Conservation (phyloP, 495 filamentous ascomycete genomes). For the Pseudoneurospora amorphoporcata region DNA sequence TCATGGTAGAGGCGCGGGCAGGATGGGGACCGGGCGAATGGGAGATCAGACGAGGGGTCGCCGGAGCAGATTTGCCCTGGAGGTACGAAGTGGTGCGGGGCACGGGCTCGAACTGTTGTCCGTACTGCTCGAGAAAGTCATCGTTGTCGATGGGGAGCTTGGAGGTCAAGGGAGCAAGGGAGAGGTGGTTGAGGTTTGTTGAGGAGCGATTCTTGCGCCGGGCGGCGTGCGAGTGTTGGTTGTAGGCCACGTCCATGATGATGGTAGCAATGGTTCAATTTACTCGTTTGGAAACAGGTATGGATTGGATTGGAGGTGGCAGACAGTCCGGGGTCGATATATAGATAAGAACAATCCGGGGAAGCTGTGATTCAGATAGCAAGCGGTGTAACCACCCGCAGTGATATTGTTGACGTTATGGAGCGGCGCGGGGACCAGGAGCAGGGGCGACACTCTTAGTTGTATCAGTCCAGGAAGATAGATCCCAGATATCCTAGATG, state of each 20-base stretch:
- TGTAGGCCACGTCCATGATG: constrained; percentile 43
- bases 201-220: constrained; percentile 37
- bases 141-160: constrained; percentile 50
- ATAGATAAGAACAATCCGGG: not conserved
- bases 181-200: constrained; percentile 41
- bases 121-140: constrained; percentile 29
- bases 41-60: constrained; percentile 47
- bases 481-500: not conserved
- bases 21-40: constrained; percentile 33
- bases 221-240: constrained; percentile 38
- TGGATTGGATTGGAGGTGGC: too few relatives aligned
- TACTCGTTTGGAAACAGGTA: not conserved
- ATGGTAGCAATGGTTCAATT: not conserved
- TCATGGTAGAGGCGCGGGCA: constrained; percentile 23
- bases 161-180: constrained; percentile 56
- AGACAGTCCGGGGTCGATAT: not conserved
- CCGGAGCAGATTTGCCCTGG: constrained; percentile 43
- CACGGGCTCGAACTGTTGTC: not conserved
- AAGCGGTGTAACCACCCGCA: not conserved
- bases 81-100: constrained; percentile 36
- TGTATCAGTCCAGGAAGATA: not conserved
- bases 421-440: not conserved
- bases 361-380: not conserved
- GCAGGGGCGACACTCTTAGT: not conserved
- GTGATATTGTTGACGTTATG: not conserved